A percentile compares a stretch with the other conserved stretches of the same genome.
phyloP scores from a whole-genome alignment of 2,329 filamentous ascomycete genomes.

The Mollisia scopiformis region DNA sequence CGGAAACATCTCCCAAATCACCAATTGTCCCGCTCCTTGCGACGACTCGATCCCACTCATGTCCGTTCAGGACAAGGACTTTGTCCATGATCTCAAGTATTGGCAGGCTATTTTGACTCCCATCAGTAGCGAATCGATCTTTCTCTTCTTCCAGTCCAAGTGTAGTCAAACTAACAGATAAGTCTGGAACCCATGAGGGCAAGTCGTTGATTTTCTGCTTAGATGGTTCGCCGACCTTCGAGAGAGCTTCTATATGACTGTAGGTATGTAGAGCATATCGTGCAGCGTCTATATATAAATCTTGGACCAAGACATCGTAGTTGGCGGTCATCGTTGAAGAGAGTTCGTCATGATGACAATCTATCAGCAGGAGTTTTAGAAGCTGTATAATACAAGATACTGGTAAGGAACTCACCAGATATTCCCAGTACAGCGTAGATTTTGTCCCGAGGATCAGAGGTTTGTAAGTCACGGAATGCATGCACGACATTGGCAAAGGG shows the following conservation, averaged over 20 bases:
- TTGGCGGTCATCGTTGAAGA: not conserved
- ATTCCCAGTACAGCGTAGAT: not conserved
- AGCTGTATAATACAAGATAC: not conserved
- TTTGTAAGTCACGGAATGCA: not conserved
- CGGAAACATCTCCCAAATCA: not conserved
- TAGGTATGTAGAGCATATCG: not conserved
- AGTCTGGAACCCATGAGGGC: not conserved
- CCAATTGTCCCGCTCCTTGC: not conserved
- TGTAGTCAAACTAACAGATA: not conserved
- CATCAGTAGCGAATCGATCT: not conserved
- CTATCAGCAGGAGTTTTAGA: not conserved
- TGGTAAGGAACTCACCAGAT: not conserved
- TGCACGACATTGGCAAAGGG: not conserved
- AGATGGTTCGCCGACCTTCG: not conserved
- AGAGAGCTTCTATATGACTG: not conserved
- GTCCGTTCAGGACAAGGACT: not conserved
- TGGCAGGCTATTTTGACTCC: not conserved
- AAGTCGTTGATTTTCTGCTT: not conserved
- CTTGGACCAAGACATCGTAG: not conserved
- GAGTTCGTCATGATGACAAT: not conserved
- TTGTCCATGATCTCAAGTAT: not conserved
- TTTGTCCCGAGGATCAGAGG: not conserved
- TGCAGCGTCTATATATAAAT: not conserved
- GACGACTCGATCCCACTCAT: not conserved
- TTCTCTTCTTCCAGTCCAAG: not conserved